Percentiles rank a stretch among this genome's conserved stretches.
These are phyloP conservation scores for Penicillium canescens DNA, from an alignment of 495 filamentous ascomycete genomes.

Conservation along the genomic window DNA sequence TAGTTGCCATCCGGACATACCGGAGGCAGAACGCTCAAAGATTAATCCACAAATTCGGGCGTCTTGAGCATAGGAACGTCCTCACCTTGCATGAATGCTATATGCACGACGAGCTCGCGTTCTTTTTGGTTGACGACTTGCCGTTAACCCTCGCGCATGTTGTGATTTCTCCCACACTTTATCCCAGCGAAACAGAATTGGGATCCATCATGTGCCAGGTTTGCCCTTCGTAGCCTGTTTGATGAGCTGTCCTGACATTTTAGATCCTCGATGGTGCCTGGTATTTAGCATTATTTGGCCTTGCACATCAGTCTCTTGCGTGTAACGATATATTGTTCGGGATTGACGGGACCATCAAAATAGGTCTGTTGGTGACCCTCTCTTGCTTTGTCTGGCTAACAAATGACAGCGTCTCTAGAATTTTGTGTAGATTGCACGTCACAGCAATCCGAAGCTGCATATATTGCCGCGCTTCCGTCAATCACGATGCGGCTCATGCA, in stretches of 20 bases:
- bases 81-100: slow-evolving; percentile 3
- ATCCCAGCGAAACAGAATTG: slow-evolving; percentile 5
- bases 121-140: slow-evolving; percentile 8
- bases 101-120: slow-evolving; percentile 2
- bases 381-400: not conserved
- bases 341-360: not conserved
- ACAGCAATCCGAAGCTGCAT: slow-evolving; percentile 1
- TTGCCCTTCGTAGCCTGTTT: not conserved
- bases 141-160: slow-evolving; percentile 1
- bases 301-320: not conserved
- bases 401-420: not conserved
- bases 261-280: slow-evolving; percentile 6
- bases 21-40: slow-evolving; percentile 1
- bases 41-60: slow-evolving; percentile 6
- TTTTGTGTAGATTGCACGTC: not conserved
- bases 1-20: slow-evolving; percentile 10
- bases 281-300: slow-evolving; percentile 3
- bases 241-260: slow-evolving; percentile 4
- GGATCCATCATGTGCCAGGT: slow-evolving; percentile 9
- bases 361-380: not conserved
- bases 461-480: not conserved
- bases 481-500: not conserved
- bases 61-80: slow-evolving; percentile 2
- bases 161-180: not conserved
- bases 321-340: slow-evolving; percentile 1